Conservation (phyloP, 352 stramenopile species). For the Phytophthora gonapodyides region DNA sequence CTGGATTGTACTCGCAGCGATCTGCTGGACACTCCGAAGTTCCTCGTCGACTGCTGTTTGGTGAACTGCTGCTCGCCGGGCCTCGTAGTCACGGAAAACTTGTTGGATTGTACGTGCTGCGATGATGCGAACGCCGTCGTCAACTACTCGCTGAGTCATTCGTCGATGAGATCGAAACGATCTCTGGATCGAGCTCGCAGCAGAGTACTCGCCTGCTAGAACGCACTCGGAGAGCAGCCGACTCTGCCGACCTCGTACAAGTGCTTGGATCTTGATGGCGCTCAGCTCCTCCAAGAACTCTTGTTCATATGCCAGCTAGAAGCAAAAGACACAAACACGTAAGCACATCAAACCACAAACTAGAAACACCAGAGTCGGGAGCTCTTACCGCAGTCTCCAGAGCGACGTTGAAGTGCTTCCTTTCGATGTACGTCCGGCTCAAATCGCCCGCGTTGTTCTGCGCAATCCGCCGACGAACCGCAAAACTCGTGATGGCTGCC, state of each 20-base stretch:
- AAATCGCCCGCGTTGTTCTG: slow-evolving; percentile 41
- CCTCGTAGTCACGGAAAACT: slow-evolving; percentile 37
- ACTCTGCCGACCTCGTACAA: slow-evolving; percentile 63
- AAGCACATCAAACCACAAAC: slow-evolving; percentile 5
- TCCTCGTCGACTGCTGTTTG: slow-evolving; percentile 42
- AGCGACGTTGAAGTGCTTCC: slow-evolving; percentile 51
- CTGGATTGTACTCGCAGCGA: slow-evolving; percentile 61
- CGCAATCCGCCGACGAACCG: slow-evolving; percentile 29
- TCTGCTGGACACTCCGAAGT: slow-evolving; percentile 47
- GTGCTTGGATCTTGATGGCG: slow-evolving; percentile 64
- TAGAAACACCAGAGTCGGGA: neutral
- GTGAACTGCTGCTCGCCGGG: slow-evolving; percentile 26
- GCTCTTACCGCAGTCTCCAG: slow-evolving; percentile 53
- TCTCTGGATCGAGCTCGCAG: slow-evolving; percentile 54
- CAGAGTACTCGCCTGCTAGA: slow-evolving; percentile 46
- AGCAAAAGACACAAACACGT: slow-evolving; percentile 3
- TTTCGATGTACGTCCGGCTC: slow-evolving; percentile 69
- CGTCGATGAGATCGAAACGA: slow-evolving; percentile 40
- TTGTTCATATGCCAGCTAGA: slow-evolving; percentile 44
- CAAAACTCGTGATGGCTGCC: slow-evolving; percentile 33
- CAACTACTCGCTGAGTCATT: slow-evolving; percentile 2
- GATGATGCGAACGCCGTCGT: slow-evolving; percentile 49
- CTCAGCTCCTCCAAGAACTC: slow-evolving; percentile 53
- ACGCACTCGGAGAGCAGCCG: slow-evolving; percentile 54
- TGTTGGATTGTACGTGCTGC: slow-evolving; percentile 59